Conservation (phyloP, 768 basidiomycete species). For the Pleurotus djamor region DNA sequence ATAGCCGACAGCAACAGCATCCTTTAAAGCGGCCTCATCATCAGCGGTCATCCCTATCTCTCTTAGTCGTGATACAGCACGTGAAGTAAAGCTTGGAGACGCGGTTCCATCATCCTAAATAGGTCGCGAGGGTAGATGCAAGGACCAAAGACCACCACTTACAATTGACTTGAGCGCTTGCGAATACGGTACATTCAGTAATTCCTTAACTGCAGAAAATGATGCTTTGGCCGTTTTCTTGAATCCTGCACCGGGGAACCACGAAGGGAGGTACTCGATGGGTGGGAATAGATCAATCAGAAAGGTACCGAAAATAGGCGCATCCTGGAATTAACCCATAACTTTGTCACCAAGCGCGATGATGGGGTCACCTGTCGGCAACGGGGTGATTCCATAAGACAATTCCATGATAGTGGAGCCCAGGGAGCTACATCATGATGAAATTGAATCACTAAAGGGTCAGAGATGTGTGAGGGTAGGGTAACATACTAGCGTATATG, state of each 20-base stretch:
- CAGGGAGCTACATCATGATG: background rate
- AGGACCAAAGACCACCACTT: too few species aligned
- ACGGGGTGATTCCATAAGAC: conserved; percentile 46
- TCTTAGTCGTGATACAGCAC: too few species aligned
- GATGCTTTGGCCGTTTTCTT: background rate
- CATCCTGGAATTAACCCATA: conserved; percentile 47
- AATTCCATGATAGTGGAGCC: conserved; percentile 10
- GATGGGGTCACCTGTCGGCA: conserved; percentile 40
- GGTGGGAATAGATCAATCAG: conserved; percentile 49
- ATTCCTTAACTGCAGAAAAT: background rate
- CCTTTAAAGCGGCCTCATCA: too few species aligned
- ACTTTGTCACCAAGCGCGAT: conserved; percentile 52
- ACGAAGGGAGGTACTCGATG: background rate
- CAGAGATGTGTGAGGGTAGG: conserved; percentile 2
- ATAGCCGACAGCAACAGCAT: too few species aligned
- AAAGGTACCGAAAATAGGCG: conserved; percentile 50
- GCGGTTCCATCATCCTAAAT: too few species aligned
- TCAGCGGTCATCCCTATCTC: too few species aligned
- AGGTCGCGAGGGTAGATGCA: too few species aligned
- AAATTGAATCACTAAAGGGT: background rate
- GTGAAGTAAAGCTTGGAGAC: too few species aligned
- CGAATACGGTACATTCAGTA: background rate
- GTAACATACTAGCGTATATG: conserved; percentile 42
- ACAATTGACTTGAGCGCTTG: too few species aligned
- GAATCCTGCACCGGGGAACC: background rate